Percentiles rank a stretch among this genome's conserved stretches.
phyloP scores from a whole-genome alignment of 2,329 filamentous ascomycete species.

The Verticillium isaacii region DNA sequence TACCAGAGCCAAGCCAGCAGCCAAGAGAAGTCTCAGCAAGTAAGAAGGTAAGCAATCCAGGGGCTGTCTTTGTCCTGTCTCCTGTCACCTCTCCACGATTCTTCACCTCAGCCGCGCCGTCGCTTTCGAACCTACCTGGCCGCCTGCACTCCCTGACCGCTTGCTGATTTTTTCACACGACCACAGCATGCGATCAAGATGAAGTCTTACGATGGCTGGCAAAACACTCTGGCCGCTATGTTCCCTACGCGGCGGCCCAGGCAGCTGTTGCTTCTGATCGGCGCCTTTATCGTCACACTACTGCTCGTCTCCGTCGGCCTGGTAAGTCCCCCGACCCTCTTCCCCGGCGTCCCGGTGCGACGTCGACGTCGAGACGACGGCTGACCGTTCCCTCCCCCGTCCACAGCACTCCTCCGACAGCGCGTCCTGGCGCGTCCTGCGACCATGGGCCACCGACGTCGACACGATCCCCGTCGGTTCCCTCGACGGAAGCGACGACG shows the following conservation, averaged over 20 bases:
- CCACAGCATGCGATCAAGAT: not conserved
- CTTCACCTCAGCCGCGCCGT: not conserved
- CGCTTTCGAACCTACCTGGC: not conserved
- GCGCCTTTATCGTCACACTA: not conserved
- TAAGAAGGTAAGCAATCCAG: not conserved
- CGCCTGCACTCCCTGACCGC: not conserved
- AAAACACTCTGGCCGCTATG: not conserved
- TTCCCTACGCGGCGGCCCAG: not conserved
- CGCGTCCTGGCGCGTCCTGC: not conserved
- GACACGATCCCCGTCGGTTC: not conserved
- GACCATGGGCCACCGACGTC: conserved; percentile 1
- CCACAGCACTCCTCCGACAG: not conserved
- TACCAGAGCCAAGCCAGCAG: not conserved
- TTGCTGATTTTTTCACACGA: not conserved
- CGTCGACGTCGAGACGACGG: not conserved
- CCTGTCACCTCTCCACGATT: not conserved
- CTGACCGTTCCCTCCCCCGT: not conserved
- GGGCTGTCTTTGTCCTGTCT: not conserved
- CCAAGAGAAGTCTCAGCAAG: not conserved
- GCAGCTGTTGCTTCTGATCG: not conserved
- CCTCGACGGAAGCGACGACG: not conserved
- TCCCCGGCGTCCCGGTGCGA: not conserved
- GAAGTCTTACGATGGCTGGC: not conserved
- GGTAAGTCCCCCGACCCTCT: not conserved
- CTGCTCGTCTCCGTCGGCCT: not conserved